These are phyloP conservation scores for Pistacia vera DNA, from an alignment of 345 rosid species.

Conservation along the genomic window DNA sequence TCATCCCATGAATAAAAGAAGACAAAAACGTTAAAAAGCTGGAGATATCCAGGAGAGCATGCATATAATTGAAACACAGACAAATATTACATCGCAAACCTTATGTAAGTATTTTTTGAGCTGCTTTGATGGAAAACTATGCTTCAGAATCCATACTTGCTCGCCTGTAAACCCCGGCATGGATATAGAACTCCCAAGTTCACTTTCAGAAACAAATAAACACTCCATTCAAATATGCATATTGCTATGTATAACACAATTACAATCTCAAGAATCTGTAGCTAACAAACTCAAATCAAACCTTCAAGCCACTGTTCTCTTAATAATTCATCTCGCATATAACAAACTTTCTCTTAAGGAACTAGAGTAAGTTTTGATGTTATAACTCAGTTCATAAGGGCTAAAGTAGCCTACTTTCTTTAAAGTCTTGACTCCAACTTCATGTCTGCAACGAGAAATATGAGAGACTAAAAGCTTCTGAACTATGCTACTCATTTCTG, in stretches of 20 bases:
- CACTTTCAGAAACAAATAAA: slow-evolving; percentile 1
- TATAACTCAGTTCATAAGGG: not conserved
- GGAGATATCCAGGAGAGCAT: not conserved
- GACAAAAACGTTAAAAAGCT: not conserved
- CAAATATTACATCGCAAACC: not conserved
- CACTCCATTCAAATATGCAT: slow-evolving; percentile 18
- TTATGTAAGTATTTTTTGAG: not conserved
- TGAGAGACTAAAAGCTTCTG: slow-evolving; percentile 9
- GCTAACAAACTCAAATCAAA: slow-evolving; percentile 27
- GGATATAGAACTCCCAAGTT: not conserved
- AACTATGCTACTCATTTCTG: not conserved
- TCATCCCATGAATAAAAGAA: not conserved
- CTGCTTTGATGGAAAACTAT: not conserved
- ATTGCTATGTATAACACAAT: not conserved
- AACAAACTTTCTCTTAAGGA: slow-evolving; percentile 1
- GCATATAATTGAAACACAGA: not conserved
- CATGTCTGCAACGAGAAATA: slow-evolving; percentile 13
- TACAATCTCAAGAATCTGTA: slow-evolving; percentile 15
- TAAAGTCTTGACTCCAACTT: slow-evolving; percentile 10
- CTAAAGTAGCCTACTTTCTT: not conserved
- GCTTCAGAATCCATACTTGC: not conserved
- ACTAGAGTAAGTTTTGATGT: not conserved
- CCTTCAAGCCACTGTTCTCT: slow-evolving; percentile 25
- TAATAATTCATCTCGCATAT: slow-evolving; percentile 30
- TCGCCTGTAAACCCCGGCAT: not conserved